Base-by-base conservation (phyloP, 441 rosid species). In the Euphorbia schlechtendalii region DNA sequence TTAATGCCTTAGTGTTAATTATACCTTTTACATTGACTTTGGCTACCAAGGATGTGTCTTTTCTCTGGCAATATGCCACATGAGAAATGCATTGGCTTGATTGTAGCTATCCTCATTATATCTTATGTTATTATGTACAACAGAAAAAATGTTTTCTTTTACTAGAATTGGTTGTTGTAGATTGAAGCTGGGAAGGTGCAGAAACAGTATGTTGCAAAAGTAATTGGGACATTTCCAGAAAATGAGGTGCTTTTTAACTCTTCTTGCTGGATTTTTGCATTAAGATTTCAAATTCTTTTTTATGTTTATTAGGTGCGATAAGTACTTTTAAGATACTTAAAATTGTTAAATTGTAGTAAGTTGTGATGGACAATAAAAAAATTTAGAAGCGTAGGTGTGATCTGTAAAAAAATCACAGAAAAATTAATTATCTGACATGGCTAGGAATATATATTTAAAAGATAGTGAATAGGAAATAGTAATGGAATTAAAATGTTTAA, bases 191-290 rank as follows among this genome's bases (percentile, higher is more conserved):
- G 98, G 66, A 59, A 75, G 70, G 83, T 90, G 75, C 81, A 83
- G 71, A 92, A 92, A 73, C 85, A 78, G 62, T 92, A 90, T 72
- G 76, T 90, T 55, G 97, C 98, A 58, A 92, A 76, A 76, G 91
- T 92, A 36, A 52, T 76, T 71, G 98, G 98, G 41, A 78, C 73
- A 52, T 92, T 86, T 78, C 98, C 92, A 2, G 96, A 84, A 71
- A 80, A 76, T 61, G 89, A 88, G 98, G 98, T 92, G 25, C 68
- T 38, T 5, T 61, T 57, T 60, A 58, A 58, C 51, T 46, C 45
- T 7, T 51, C 51, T 21, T 12, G 22, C 61, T 57, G 27, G 15
- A 27, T 51, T 51, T 15, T 4, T 40, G 25, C 45, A 10, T 70
- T 61, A 59, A 59, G 58, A 18, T 64, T 58, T 61, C 43, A 72